Evolutionary conservation across 2,329 filamentous ascomycete genomes (phyloP).

Genomic region (Mycocentrospora acerina): DNA sequence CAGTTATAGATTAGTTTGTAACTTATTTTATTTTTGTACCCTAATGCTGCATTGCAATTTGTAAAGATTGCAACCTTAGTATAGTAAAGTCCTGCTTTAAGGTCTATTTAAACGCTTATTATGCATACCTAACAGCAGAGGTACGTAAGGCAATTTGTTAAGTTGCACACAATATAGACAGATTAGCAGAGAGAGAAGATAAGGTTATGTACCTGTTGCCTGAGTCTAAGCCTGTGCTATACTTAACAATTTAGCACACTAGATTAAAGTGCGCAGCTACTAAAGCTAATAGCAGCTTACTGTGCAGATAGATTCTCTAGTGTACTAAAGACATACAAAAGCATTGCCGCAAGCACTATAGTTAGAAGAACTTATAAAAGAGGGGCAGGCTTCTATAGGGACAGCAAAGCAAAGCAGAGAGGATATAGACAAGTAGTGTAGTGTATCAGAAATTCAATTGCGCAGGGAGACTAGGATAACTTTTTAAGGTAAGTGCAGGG

Average conservation of each 20-base stretch:
- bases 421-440: neutral
- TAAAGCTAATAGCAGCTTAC: conserved; percentile 1
- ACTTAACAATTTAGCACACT: neutral
- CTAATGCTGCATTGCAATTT: neutral
- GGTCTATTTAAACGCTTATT: neutral
- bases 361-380: neutral
- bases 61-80: neutral
- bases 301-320: neutral
- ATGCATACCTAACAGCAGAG: neutral
- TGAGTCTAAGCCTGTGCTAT: neutral
- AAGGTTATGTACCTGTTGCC: neutral
- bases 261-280: conserved; percentile 2
- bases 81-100: neutral
- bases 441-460: conserved; percentile 1
- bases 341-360: neutral
- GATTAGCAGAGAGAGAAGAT: neutral
- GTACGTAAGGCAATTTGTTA: neutral
- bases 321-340: neutral
- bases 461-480: neutral
- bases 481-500: too few relatives aligned
- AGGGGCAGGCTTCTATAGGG: neutral
- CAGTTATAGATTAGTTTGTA: too few relatives aligned
- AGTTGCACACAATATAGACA: neutral
- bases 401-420: neutral
- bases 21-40: neutral